Conservation (phyloP, 768 basidiomycete genomes). For the Termitomyces sp. region DNA sequence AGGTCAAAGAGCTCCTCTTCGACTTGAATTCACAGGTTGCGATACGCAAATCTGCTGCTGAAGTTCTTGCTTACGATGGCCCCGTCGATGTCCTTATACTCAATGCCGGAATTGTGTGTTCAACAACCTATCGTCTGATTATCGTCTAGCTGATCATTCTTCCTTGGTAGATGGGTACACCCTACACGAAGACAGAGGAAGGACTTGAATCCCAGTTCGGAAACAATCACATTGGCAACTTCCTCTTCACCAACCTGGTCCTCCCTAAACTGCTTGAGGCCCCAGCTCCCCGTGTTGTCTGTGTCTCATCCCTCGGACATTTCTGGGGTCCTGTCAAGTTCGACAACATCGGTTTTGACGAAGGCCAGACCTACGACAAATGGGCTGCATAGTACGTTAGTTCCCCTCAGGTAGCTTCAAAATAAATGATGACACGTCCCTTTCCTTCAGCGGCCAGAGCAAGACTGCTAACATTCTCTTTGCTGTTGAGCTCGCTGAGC, state of each 20-base stretch:
- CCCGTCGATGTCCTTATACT: constrained; percentile 18
- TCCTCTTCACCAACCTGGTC: constrained; percentile 19
- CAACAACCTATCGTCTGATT: background rate
- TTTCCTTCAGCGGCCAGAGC: constrained; percentile 9
- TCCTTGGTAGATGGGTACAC: constrained; percentile 15
- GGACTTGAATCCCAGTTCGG: constrained; percentile 20
- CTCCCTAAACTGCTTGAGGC: constrained; percentile 7
- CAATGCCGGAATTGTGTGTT: constrained; percentile 17
- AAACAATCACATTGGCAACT: constrained; percentile 21
- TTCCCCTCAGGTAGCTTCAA: background rate
- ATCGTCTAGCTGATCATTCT: background rate
- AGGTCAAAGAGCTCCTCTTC: constrained; percentile 7
- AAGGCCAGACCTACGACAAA: constrained; percentile 8
- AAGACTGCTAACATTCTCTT: constrained; percentile 13
- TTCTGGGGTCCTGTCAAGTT: constrained; percentile 8
- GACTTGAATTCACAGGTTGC: constrained; percentile 13
- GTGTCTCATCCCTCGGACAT: constrained; percentile 7
- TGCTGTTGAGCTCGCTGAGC: constrained; percentile 4
- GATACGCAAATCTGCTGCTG: constrained; percentile 14
- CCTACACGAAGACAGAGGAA: constrained; percentile 16
- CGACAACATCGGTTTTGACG: constrained; percentile 6
- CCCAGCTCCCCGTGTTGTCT: constrained; percentile 6
- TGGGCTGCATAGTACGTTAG: constrained; percentile 10
- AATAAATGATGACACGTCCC: background rate
- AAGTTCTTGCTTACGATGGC: constrained; percentile 15